Evolutionary conservation across 441 rosid genomes (phyloP).

Genomic region (Syzygium malaccense): DNA sequence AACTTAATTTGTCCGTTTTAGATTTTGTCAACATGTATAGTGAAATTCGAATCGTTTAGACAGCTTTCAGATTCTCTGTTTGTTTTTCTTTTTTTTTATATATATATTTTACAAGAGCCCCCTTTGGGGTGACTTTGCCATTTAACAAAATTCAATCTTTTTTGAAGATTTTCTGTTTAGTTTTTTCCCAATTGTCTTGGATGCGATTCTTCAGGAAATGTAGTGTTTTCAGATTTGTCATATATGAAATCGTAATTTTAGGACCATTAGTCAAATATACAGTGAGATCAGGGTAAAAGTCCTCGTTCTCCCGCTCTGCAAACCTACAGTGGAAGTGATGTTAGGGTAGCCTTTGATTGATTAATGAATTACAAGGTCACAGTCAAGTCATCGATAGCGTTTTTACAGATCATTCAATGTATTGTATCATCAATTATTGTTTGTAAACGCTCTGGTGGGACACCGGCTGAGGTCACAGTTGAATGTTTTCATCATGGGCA

Average conservation of each 20-base stretch:
- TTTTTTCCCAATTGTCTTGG: neutral
- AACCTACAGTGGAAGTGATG: neutral
- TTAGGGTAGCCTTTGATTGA: neutral
- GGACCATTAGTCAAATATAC: neutral
- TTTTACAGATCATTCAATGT: neutral
- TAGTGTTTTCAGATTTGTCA: neutral
- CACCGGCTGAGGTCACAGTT: neutral
- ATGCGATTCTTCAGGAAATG: neutral
- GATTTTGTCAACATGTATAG: neutral
- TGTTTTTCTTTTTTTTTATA: neutral
- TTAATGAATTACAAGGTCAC: neutral
- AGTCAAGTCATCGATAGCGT: neutral
- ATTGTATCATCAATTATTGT: neutral
- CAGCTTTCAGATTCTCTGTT: neutral
- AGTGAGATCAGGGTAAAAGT: neutral
- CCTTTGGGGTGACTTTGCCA: neutral
- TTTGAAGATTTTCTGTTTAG: neutral
- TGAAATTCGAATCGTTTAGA: neutral
- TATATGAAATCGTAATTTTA: neutral
- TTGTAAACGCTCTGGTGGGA: neutral
- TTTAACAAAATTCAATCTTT: neutral
- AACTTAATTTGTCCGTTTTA: neutral
- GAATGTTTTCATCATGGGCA: neutral
- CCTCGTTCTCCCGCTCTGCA: neutral
- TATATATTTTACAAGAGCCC: neutral